phyloP scores from a whole-genome alignment of 2,329 filamentous ascomycete genomes.

The Raffaelea deltoideospora region DNA sequence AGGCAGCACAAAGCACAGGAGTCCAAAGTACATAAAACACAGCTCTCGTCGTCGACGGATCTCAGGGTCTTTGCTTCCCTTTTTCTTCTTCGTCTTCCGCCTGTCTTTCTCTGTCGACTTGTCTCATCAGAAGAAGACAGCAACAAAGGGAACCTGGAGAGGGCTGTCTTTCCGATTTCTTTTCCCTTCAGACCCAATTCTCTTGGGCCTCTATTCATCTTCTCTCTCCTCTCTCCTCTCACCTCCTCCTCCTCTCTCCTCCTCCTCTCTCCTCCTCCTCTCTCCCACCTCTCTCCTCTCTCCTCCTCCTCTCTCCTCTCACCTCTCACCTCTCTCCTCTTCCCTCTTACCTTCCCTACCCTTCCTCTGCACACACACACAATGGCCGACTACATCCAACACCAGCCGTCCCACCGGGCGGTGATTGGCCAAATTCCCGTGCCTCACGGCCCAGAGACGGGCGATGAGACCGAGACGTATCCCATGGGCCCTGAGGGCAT shows the following conservation, averaged over 20 bases:
- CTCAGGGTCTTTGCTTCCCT: no score
- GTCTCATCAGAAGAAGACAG: not conserved
- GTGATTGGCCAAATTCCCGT: slow-evolving; percentile 38
- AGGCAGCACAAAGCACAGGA: no score
- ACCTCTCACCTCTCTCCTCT: not conserved
- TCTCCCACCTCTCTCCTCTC: not conserved
- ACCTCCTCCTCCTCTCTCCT: not conserved
- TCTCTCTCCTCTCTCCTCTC: not conserved
- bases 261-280: not conserved
- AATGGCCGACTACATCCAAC: slow-evolving; percentile 23
- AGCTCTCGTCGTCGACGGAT: no score
- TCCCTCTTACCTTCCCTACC: no score
- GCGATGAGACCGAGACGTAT: slow-evolving; percentile 32
- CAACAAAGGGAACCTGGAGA: not conserved
- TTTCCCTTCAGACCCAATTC: no score
- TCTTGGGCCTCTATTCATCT: not conserved
- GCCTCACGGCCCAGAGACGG: slow-evolving; percentile 35
- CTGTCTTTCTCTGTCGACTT: not conserved
- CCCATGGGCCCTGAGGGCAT: slow-evolving; percentile 19
- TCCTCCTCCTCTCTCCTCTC: not conserved
- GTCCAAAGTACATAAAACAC: no score
- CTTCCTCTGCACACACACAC: no score
- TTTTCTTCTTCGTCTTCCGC: not conserved
- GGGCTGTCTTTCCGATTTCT: no score
- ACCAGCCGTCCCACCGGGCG: slow-evolving; percentile 24